Evolutionary conservation across 441 rosid species (phyloP), one percentile per base, ranked within the genome.

Genomic region (Gossypium laxum): DNA sequence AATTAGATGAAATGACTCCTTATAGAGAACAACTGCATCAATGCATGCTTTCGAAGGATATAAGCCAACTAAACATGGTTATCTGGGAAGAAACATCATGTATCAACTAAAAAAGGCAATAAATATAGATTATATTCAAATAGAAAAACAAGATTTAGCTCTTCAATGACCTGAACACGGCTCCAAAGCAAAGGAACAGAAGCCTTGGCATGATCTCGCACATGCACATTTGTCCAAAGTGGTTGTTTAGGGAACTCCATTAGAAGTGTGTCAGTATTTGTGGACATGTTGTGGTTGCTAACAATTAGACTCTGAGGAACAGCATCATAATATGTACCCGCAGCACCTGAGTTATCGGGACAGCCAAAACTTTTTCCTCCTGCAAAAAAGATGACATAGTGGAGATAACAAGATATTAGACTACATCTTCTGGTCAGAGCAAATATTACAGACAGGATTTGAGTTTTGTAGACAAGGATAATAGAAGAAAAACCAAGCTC

Each of bases 241-340:
- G 77, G 82, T 77, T 76, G 89, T 74, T 87, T 87, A 47, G 93
- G 93, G 62, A 89, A 87, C 75, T 85, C 93, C 62, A 86, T 72
- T 59, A 89, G 81, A 77, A 87, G 85, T 51, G 91, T 89, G 82
- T 87, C 93, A 2, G 93, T 89, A 78, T 73, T 82, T 21, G 93
- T 89, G 19, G 89, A 76, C 82, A 79, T 63, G 75, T 89, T 87
- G 75, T 83, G 76, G 77, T 89, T 89, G 82, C 80, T 78, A 56
- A 89, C 86, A 66, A 54, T 79, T 68, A 89, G 88, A 73, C 88
- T 83, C 75, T 87, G 87, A 76, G 91, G 91, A 51, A 87, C 89
- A 72, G 91, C 87, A 81, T 89, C 91, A 81, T 82, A 89, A 74
- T 78, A 89, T 59, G 93, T 89, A 72, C 93, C 93, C 14, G 93